Base-by-base conservation (phyloP, 305 asterid species). In the Fraxinus velutina region DNA sequence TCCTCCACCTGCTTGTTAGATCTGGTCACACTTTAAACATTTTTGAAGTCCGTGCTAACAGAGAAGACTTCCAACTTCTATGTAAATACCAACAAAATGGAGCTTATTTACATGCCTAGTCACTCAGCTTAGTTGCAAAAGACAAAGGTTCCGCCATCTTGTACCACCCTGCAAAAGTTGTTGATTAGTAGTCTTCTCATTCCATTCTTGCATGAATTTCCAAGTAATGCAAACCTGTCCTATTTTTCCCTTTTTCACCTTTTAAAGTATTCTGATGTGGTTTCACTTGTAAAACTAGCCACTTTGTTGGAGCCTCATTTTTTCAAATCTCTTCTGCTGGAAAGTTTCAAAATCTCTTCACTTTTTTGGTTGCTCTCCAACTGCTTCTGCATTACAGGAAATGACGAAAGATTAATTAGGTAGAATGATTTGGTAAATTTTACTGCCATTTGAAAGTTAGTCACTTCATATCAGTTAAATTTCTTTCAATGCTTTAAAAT, bases 391-490 rank as follows among this genome's bases (percentile, higher is more conserved):
- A n/a, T 10, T 36, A 27, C 70, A 34, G 29, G 32, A 78, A 62
- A 64, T 36, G 39, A 21, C 3, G 44, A 22, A 64, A 62, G 19
- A 34, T 74, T 37, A 2, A 37, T 9, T 5, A 22, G 78, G 52
- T 22, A 22, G n/a, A 33, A 21, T 8, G 32, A 75, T 34, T 75
- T 15, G 10, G 52, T 39, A 9, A 47, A 50, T 50, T 13, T 24
- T 22, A 50, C 22, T 60, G 44, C 68, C 76, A 73, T 62, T 33
- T 80, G 73, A 12, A 80, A 80, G 72, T 34, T 72, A 50, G 70
- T 47, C 29, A 15, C n/a, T 76, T 75, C 52, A 57, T 34, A 15
- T 57, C 30, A 9, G 74, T 50, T 22, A 15, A 9, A 2, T 37
- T 74, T 75, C 79, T 24, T 75, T 75, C 79, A 47, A 34, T 1